A percentile compares a stretch with the other conserved stretches of the same genome.
Conservation (phyloP, 2,329 filamentous ascomycete species). For the Pseudocercospora eumusae region DNA sequence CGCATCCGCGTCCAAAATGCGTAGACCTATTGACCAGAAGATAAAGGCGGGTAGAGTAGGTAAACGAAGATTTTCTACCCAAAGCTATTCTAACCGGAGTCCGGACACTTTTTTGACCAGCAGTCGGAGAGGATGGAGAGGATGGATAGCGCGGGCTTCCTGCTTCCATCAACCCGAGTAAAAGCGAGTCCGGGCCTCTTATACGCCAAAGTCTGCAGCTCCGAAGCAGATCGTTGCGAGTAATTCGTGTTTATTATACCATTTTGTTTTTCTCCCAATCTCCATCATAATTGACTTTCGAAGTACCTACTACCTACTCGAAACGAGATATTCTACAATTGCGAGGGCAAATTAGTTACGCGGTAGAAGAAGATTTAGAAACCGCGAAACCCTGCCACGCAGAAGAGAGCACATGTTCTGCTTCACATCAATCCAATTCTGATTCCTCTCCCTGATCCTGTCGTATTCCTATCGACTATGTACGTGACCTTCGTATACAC, state of each 20-base stretch:
- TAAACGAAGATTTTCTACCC: slow-evolving; percentile 68
- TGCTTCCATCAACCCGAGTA: slow-evolving; percentile 58
- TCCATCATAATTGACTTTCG: neutral
- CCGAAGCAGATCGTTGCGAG: slow-evolving; percentile 76
- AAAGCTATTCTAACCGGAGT: slow-evolving; percentile 64
- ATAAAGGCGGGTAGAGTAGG: no score
- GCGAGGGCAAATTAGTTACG: no score
- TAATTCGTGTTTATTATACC: no score
- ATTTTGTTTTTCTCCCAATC: no score
- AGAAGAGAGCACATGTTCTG: neutral
- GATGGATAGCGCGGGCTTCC: slow-evolving; percentile 65
- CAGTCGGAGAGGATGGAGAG: slow-evolving; percentile 68
- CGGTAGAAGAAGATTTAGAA: no score
- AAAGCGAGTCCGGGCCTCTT: slow-evolving; percentile 55
- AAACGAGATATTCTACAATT: neutral
- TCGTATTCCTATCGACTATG: slow-evolving; percentile 1
- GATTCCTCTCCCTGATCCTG: neutral
- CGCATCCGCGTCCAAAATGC: slow-evolving; percentile 78
- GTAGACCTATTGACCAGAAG: no score
- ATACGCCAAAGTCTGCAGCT: slow-evolving; percentile 59
- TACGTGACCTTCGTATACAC: slow-evolving; percentile 2
- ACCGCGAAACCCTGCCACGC: neutral
- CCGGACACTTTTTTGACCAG: slow-evolving; percentile 78
- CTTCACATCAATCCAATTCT: no score
- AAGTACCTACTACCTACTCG: neutral